A percentile compares a stretch with the other conserved stretches of the same genome.
phyloP scores from a whole-genome alignment of 2,329 filamentous ascomycete genomes.

The Ceratocystis cubensis region DNA sequence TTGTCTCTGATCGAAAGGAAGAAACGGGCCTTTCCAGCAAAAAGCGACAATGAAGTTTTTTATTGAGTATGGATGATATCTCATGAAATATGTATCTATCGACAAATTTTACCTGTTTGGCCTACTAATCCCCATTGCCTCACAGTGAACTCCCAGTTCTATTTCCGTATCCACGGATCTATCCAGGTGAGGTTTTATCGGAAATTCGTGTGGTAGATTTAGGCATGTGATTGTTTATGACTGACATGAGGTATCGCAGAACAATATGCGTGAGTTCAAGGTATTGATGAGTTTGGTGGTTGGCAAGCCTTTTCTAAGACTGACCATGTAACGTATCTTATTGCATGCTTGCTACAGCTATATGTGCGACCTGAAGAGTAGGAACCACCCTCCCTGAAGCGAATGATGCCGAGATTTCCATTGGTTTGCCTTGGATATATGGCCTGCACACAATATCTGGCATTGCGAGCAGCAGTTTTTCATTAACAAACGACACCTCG shows the following conservation, averaged over 20 bases:
- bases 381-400: slow-evolving; percentile 12
- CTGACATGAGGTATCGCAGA: slow-evolving; percentile 27
- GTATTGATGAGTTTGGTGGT: background rate
- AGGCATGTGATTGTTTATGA: background rate
- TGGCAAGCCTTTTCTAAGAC: background rate
- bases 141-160: slow-evolving; percentile 43
- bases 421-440: background rate
- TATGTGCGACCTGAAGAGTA: slow-evolving; percentile 47
- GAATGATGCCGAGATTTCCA: background rate
- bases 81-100: background rate
- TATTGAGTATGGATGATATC: slow-evolving; percentile 33
- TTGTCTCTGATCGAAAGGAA: background rate
- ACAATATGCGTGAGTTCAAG: slow-evolving; percentile 39
- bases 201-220: background rate
- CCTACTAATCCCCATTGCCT: background rate
- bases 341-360: slow-evolving; percentile 31
- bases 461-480: too few relatives aligned
- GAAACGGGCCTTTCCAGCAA: background rate
- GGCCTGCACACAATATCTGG: too few relatives aligned
- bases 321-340: background rate
- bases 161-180: slow-evolving; percentile 48
- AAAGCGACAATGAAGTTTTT: slow-evolving; percentile 38
- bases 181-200: slow-evolving; percentile 35
- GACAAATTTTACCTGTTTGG: background rate
- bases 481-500: slow-evolving; percentile 7